A percentile compares a stretch with the other conserved stretches of the same genome.
These are phyloP conservation scores for Astragalus glycyphyllos DNA, from an alignment of 306 rosid species.

Conservation along the genomic window DNA sequence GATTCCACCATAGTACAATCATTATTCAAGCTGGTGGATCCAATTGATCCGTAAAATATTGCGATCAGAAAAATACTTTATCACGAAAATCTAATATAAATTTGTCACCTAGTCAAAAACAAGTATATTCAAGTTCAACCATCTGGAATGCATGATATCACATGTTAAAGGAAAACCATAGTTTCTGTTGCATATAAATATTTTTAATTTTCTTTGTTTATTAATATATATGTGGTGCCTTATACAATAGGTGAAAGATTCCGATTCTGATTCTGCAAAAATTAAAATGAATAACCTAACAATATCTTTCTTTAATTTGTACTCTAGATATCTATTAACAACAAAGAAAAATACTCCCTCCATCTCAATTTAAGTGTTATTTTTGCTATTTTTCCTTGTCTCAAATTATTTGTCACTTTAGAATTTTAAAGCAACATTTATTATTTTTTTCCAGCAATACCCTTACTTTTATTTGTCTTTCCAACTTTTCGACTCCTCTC, in stretches of 20 bases:
- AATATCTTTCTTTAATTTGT: slow-evolving; percentile 13
- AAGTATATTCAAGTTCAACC: slow-evolving; percentile 38
- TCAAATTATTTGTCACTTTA: no score
- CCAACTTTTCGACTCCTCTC: no score
- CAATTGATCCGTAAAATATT: slow-evolving; percentile 38
- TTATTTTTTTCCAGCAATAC: no score
- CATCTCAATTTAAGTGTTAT: no score
- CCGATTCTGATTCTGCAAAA: slow-evolving; percentile 53
- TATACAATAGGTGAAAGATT: slow-evolving; percentile 51
- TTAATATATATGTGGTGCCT: slow-evolving; percentile 11
- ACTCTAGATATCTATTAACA: slow-evolving; percentile 25
- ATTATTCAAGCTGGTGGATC: slow-evolving; percentile 40
- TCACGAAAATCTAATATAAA: slow-evolving; percentile 25
- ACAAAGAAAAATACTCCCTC: slow-evolving; percentile 29
- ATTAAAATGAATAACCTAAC: slow-evolving; percentile 31
- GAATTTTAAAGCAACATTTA: no score
- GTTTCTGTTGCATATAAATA: slow-evolving; percentile 19
- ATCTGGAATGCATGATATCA: slow-evolving; percentile 53
- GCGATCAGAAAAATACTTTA: slow-evolving; percentile 22
- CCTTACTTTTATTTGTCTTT: no score
- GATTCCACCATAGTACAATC: slow-evolving; percentile 43
- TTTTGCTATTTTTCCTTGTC: no score
- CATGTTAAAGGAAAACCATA: slow-evolving; percentile 41
- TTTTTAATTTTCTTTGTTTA: slow-evolving; percentile 10
- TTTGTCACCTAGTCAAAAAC: slow-evolving; percentile 36